Evolutionary conservation across 495 filamentous ascomycete species (phyloP).

Genomic region (Geopyxis carbonaria): DNA sequence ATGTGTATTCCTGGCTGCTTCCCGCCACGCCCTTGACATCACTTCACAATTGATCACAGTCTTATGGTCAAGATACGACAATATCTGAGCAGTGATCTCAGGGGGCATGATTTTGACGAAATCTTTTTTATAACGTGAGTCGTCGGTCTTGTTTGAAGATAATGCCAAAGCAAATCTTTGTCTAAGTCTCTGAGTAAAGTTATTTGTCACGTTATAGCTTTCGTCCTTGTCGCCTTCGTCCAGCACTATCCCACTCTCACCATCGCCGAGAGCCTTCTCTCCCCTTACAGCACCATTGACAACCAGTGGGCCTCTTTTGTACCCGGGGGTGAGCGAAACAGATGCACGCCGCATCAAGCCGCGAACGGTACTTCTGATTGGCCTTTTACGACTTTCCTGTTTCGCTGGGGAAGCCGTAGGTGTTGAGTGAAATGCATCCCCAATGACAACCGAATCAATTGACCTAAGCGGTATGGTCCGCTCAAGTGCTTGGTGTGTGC

Average conservation of each 20-base stretch:
- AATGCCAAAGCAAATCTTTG: slow-evolving; percentile 1
- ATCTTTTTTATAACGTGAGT: slow-evolving; percentile 9
- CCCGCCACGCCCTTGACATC: slow-evolving; percentile 20
- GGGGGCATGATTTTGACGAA: slow-evolving; percentile 20
- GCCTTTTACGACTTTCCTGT: not conserved
- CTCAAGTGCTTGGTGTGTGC: too few relatives aligned
- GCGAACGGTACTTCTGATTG: slow-evolving; percentile 3
- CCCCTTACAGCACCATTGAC: not conserved
- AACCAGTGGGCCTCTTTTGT: slow-evolving; percentile 4
- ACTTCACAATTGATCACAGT: slow-evolving; percentile 22
- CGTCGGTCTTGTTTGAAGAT: not conserved
- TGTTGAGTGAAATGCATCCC: too few relatives aligned
- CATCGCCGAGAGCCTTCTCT: slow-evolving; percentile 19
- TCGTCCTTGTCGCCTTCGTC: slow-evolving; percentile 21
- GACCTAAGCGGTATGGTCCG: too few relatives aligned
- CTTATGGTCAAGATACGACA: slow-evolving; percentile 23
- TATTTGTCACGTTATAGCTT: slow-evolving; percentile 2
- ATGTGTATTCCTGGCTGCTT: slow-evolving; percentile 19
- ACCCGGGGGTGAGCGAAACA: not conserved
- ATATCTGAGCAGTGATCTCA: slow-evolving; percentile 23
- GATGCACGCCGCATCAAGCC: slow-evolving; percentile 3
- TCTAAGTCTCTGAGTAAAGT: slow-evolving; percentile 1
- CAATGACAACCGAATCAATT: too few relatives aligned
- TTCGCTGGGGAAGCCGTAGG: not conserved
- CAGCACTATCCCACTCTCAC: slow-evolving; percentile 23